Evolutionary conservation across 352 stramenopile genomes (phyloP).

Genomic region (Plasmopara muralis): DNA sequence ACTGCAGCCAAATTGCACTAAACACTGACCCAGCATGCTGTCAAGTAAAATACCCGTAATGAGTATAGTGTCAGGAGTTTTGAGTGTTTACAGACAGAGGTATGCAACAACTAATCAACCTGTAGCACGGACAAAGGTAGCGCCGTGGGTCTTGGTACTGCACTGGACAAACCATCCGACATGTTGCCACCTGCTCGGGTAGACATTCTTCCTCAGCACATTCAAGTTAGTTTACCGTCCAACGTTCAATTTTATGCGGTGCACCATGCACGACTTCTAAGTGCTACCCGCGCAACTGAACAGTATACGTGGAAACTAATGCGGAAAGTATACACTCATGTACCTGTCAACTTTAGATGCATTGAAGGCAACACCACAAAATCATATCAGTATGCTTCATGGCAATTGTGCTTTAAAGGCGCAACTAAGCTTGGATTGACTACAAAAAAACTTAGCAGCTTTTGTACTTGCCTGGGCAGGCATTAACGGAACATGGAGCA

Average conservation of each 20-base stretch:
- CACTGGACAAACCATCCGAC: constrained; percentile 38
- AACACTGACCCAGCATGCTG: constrained; percentile 60
- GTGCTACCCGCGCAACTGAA: not conserved
- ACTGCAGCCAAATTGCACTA: constrained; percentile 56
- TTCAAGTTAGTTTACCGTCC: constrained; percentile 3
- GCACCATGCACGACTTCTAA: not conserved
- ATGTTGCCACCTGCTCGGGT: constrained; percentile 37
- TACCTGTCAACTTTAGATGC: constrained; percentile 17
- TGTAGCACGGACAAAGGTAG: constrained; percentile 70
- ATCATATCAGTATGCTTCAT: constrained; percentile 3
- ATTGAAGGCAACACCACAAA: constrained; percentile 17
- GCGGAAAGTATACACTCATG: constrained; percentile 2
- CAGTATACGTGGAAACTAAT: too few species aligned
- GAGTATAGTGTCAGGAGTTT: constrained; percentile 11
- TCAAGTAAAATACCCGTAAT: constrained; percentile 2
- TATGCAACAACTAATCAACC: constrained; percentile 18
- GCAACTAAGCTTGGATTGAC: too few species aligned
- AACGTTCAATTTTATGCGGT: not conserved
- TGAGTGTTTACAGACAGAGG: not conserved
- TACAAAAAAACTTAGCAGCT: not conserved
- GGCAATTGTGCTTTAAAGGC: not conserved
- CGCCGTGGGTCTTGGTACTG: constrained; percentile 53
- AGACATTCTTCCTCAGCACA: constrained; percentile 32
- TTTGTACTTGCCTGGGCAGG: constrained; percentile 11
- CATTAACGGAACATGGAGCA: constrained; percentile 4